Percentiles rank a stretch among this genome's conserved stretches.
Evolutionary conservation across 306 rosid genomes (phyloP).

Genomic region (Cicer judaicum): DNA sequence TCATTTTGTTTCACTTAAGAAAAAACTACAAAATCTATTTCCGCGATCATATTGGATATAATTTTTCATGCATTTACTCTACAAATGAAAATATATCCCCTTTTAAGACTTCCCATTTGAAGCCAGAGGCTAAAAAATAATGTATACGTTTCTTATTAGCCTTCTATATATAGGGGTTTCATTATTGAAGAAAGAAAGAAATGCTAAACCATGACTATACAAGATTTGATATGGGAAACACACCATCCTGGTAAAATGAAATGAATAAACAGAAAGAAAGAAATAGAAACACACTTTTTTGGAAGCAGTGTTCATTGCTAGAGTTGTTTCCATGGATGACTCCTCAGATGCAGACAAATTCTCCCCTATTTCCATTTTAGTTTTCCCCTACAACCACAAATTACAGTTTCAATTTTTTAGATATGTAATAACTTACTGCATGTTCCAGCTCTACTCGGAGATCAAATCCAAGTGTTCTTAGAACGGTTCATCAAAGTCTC

Average conservation of each 20-base stretch:
- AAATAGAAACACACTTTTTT: too few relatives aligned
- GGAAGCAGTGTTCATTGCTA: not conserved
- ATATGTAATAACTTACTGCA: not conserved
- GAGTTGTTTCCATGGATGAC: not conserved
- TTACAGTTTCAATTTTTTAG: not conserved
- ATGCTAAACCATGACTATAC: too few relatives aligned
- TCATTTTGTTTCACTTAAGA: not conserved
- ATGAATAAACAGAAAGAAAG: too few relatives aligned
- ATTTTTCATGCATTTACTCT: not conserved
- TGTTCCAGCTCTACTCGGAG: not conserved
- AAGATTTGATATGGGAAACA: not conserved
- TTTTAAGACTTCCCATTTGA: not conserved
- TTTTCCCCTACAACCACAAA: conserved; percentile 17
- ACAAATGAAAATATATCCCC: conserved; percentile 2
- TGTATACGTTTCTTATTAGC: not conserved
- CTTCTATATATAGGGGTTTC: not conserved
- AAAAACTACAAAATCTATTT: too few relatives aligned
- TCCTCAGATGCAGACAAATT: not conserved
- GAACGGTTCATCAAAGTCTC: not conserved
- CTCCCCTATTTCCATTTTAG: not conserved
- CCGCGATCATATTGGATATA: too few relatives aligned
- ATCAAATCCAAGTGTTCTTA: too few relatives aligned
- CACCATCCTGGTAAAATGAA: not conserved
- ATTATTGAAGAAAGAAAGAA: too few relatives aligned
- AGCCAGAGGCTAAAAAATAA: not conserved